Conservation (phyloP, 2,329 filamentous ascomycete species). For the Pseudofabraea citricarpa region DNA sequence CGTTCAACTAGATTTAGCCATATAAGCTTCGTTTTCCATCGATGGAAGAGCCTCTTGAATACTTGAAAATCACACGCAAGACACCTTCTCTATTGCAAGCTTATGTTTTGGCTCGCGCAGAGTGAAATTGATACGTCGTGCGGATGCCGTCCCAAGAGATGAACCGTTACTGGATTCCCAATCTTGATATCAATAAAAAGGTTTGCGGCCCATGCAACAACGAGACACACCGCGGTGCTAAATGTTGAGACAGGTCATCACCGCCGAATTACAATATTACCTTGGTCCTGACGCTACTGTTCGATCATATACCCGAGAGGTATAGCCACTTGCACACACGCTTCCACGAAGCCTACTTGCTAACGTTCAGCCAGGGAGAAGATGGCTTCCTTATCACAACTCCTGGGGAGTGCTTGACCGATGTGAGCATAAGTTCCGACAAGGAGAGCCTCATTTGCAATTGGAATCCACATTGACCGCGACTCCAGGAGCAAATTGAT, state of each 20-base stretch:
- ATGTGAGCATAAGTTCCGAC: conserved; percentile 39
- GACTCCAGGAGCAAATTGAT: conserved; percentile 53
- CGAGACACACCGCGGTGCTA: background rate
- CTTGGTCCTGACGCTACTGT: conserved; percentile 44
- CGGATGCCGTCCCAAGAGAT: conserved; percentile 30
- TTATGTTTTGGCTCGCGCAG: background rate
- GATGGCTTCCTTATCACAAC: conserved; percentile 57
- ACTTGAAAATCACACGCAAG: background rate
- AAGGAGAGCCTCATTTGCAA: background rate
- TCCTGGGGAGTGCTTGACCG: conserved; percentile 51
- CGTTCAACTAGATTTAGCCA: background rate
- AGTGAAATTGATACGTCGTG: conserved; percentile 9
- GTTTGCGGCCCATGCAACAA: conserved; percentile 10
- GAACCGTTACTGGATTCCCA: conserved; percentile 58
- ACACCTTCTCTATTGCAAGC: background rate
- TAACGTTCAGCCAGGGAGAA: conserved; percentile 41
- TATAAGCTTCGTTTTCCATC: background rate
- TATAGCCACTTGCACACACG: conserved; percentile 13
- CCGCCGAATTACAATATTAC: conserved; percentile 52
- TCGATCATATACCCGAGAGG: background rate
- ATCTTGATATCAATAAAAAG: conserved; percentile 54
- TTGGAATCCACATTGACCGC: conserved; percentile 9
- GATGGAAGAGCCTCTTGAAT: background rate
- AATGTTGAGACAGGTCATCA: conserved; percentile 37
- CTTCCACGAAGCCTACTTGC: background rate